Base-by-base conservation (phyloP, 306 rosid genomes). In the Begonia fuchsioides region DNA sequence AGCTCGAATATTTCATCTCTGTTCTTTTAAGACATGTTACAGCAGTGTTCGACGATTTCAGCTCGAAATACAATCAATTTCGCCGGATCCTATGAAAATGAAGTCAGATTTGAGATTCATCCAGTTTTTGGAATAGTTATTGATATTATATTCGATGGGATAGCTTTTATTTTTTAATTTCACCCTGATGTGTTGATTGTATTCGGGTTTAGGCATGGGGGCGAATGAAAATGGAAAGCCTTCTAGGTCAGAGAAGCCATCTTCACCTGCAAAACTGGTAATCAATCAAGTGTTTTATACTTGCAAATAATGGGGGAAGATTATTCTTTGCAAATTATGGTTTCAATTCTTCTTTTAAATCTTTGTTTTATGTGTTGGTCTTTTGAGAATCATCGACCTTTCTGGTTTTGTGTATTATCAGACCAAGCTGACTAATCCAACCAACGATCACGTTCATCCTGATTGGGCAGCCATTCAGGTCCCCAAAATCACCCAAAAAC, bases 381-480 rank as follows among this genome's bases (percentile, higher is more conserved):
- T n/a, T n/a, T n/a, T n/a, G n/a, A n/a, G n/a, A n/a, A n/a, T n/a
- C n/a, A n/a, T n/a, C n/a, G n/a, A n/a, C n/a, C n/a, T n/a, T 13
- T 15, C 38, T 56, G 39, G 55, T 26, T 3, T 11, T 68, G 45
- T 38, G 49, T 77, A 90, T 94, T 87, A 85, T 65, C 83, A 69
- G 52, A 54, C 73, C 44, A 72, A 55, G 54, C 82, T 56, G 61
- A 43, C 64, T 14, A 68, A 64, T 74, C 90, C 80, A 66, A n/a
- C 78, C 35, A 78, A 67, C 52, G 1, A 74, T 62, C 82, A 88
- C 43, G 86, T 74, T 43, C 75, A 78, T 74, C 93, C 84, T 66
- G 97, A 88, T 62, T 88, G 97, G 97, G 84, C 90, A 13, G 82
- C 95, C 49, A 76, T 90, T 94, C 98, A 90, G 95, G 98, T 90